These are phyloP conservation scores for Ceratocystis smalleyi DNA, from an alignment of 2,329 filamentous ascomycete species.

Conservation along the genomic window DNA sequence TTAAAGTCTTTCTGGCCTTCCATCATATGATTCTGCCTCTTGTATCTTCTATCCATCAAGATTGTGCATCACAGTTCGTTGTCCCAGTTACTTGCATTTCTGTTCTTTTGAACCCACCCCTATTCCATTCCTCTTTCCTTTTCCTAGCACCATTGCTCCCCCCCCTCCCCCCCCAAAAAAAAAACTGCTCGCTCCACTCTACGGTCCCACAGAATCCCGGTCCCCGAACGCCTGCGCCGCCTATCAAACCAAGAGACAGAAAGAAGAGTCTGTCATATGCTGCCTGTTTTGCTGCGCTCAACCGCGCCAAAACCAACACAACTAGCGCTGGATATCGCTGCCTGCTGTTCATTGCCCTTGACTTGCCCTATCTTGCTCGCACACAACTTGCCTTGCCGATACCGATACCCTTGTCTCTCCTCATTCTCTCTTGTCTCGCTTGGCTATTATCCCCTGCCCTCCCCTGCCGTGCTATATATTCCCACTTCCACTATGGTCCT, in stretches of 20 bases:
- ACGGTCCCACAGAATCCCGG: conserved; percentile 14
- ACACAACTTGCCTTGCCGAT: not conserved
- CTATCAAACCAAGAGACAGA: not conserved
- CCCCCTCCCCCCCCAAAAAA: not conserved
- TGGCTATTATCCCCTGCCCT: not conserved
- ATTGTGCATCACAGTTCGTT: too few relatives aligned
- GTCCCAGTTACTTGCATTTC: too few relatives aligned
- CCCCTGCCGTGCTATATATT: conserved; percentile 1
- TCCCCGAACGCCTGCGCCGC: conserved; percentile 13
- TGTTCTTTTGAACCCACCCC: too few relatives aligned
- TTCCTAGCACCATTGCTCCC: not conserved
- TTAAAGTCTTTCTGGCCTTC: not conserved
- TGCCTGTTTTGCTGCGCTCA: not conserved
- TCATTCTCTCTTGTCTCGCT: conserved; percentile 3
- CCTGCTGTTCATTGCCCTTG: too few relatives aligned
- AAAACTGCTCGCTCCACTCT: conserved; percentile 2
- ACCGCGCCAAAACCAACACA: not conserved
- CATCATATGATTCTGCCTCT: not conserved
- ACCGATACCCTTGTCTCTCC: conserved; percentile 2
- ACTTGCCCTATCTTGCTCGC: too few relatives aligned
- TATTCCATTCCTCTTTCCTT: conserved; percentile 3
- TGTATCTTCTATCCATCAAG: not conserved
- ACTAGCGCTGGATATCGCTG: not conserved
- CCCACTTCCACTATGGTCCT: not conserved
- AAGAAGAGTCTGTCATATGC: not conserved